Percentiles rank a stretch among this genome's conserved stretches.
Conservation (phyloP, 108 stramenopile species). For the Mayamaea pseudoterrestris region DNA sequence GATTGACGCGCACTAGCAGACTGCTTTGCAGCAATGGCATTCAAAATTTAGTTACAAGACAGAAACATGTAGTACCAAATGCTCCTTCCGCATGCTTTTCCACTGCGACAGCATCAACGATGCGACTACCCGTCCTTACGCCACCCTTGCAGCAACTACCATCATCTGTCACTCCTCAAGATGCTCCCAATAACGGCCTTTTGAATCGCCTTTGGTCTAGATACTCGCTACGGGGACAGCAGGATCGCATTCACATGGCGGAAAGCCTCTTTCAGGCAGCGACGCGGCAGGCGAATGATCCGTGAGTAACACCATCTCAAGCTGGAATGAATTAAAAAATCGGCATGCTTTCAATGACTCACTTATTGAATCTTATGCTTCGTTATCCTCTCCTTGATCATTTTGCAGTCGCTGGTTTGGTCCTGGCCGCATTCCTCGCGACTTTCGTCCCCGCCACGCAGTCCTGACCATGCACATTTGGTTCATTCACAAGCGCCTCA, state of each 20-base stretch:
- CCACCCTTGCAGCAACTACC: too few relatives aligned
- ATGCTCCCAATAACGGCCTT: too few relatives aligned
- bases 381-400: background rate
- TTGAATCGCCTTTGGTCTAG: slow-evolving; percentile 21
- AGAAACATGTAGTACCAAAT: too few relatives aligned
- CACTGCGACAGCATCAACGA: too few relatives aligned
- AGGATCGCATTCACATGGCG: slow-evolving; percentile 45
- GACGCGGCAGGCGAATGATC: slow-evolving; percentile 47
- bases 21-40: too few relatives aligned
- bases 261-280: slow-evolving; percentile 62
- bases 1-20: too few relatives aligned
- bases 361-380: background rate
- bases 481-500: slow-evolving; percentile 77
- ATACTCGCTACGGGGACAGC: slow-evolving; percentile 49
- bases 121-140: too few relatives aligned
- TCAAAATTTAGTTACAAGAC: too few relatives aligned
- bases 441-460: slow-evolving; percentile 80
- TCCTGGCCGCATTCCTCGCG: slow-evolving; percentile 48
- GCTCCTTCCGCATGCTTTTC: too few relatives aligned
- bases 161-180: too few relatives aligned
- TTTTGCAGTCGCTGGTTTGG: slow-evolving; percentile 58
- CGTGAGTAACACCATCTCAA: slow-evolving; percentile 25
- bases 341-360: slow-evolving; percentile 2
- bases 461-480: slow-evolving; percentile 83
- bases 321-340: background rate